phyloP scores from a whole-genome alignment of 2,329 filamentous ascomycete genomes.

The Neonectria neomacrospora region DNA sequence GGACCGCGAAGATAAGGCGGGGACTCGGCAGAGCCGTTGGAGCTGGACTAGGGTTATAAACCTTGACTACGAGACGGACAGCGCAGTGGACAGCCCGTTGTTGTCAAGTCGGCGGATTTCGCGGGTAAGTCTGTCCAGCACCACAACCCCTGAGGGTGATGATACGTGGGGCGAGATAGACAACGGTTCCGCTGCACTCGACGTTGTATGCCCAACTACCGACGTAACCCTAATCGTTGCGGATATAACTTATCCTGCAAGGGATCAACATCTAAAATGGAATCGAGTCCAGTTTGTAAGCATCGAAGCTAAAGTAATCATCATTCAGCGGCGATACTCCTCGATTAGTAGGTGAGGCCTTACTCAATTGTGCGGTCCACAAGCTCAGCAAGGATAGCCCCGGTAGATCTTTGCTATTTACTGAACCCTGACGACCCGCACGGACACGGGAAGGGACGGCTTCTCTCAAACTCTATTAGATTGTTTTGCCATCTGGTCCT shows the following conservation, averaged over 20 bases:
- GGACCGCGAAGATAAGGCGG: background rate
- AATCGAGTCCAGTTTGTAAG: background rate
- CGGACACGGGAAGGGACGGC: no score
- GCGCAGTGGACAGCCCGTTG: background rate
- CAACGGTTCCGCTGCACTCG: background rate
- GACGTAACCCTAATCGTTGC: background rate
- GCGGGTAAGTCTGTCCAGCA: constrained; percentile 4
- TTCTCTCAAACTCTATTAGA: background rate
- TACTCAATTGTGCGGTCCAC: background rate
- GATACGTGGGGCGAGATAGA: background rate
- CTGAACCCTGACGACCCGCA: background rate
- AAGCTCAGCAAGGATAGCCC: background rate
- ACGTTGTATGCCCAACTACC: background rate
- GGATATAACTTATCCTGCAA: background rate
- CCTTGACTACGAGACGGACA: background rate
- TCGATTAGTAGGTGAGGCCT: no score
- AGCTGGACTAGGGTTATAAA: background rate
- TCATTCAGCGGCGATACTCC: background rate
- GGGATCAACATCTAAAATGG: no score
- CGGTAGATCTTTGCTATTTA: background rate
- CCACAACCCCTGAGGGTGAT: background rate
- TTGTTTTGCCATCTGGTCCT: background rate
- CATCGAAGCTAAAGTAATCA: background rate
- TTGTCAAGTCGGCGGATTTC: background rate
- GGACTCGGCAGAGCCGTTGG: background rate